Base-by-base conservation (phyloP, 2,329 filamentous ascomycete species). In the Beauveria bassiana region DNA sequence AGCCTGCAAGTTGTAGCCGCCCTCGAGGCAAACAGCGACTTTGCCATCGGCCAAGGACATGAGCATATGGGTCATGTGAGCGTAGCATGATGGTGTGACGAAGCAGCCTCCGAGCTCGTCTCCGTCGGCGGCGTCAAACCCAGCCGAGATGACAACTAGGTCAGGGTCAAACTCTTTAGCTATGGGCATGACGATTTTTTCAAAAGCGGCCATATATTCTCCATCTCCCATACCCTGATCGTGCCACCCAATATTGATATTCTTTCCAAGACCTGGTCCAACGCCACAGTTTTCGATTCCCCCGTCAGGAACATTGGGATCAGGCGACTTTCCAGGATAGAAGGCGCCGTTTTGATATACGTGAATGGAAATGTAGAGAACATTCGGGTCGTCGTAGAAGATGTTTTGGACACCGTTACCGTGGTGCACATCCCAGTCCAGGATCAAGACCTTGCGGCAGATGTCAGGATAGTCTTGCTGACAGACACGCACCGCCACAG, bases 51-150 rank as follows among this genome's bases (percentile, higher is more conserved):
- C 93, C 22, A 99, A 80, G 2, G 91, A 92, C 93, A 97, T 98
- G 53, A 99, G 84, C 93, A 98, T 97, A 71, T 97, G 92, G 18
- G 95, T 98, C 95, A 99, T 98, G 71, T 99, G 93, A 16, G 93
- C 91, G 71, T 98, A 99, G 71, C 95, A 96, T 5, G 86, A 77
- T 0, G 95, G 95, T 1, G 92, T 89, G 5, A 99, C 95, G 70
- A 91, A 93, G 72, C 95, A 99, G 38, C 90, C 91, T 56, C 95
- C 95, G 1, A 99, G 82, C 70, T 95, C 88, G 73, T 99, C 95
- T 14, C 95, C 95, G 65, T 90, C 90, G 0, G 95, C 95, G 18
- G 95, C 95, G 72, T 99, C 95, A 68, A 99, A 99, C 0, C 95
- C 95, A 47, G 95, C 92, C 22, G 95, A 95, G 62, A 99, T 89